Conservation (phyloP, 345 rosid species). For the Eutrema japonicum region DNA sequence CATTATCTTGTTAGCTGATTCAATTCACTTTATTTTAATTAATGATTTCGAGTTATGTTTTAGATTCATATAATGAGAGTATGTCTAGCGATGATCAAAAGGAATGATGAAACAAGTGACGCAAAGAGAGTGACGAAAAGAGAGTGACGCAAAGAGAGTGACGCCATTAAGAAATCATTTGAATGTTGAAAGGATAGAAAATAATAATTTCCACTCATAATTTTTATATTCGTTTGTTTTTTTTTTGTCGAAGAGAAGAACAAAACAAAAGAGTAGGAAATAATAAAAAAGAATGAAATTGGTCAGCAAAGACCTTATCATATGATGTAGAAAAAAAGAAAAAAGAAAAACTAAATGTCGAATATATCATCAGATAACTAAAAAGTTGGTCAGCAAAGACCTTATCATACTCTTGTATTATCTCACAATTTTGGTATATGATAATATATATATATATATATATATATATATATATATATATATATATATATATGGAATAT, state of each 20-base stretch:
- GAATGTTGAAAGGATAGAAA: background rate
- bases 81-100: background rate
- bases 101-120: background rate
- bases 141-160: constrained; percentile 20
- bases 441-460: background rate
- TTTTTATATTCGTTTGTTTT: background rate
- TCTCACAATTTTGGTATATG: background rate
- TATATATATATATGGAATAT: background rate
- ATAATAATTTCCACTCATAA: background rate
- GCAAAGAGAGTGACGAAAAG: no score
- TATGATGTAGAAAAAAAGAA: no score
- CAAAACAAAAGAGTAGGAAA: background rate
- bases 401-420: constrained; percentile 24
- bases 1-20: background rate
- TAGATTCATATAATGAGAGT: background rate
- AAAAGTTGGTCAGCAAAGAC: constrained; percentile 31
- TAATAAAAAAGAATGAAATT: background rate
- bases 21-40: background rate
- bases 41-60: background rate
- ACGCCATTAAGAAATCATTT: background rate
- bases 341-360: no score
- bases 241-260: background rate
- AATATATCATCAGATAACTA: background rate
- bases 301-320: constrained; percentile 35
- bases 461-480: background rate